Evolutionary conservation across 345 rosid genomes (phyloP).

Genomic region (Gossypium turneri): DNA sequence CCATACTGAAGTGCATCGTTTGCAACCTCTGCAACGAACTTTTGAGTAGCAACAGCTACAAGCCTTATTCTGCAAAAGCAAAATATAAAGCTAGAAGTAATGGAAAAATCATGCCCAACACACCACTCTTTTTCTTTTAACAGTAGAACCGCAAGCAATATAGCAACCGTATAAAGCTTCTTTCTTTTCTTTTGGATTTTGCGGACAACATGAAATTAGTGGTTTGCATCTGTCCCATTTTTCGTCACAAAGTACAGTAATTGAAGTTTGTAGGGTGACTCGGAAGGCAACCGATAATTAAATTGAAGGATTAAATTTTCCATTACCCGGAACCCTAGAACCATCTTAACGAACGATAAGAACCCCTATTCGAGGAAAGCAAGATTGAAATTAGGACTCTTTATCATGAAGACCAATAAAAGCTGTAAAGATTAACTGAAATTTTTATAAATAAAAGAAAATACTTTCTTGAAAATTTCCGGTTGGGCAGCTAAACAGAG

Average conservation of each 20-base stretch:
- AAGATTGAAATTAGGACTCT: background rate
- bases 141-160: background rate
- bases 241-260: background rate
- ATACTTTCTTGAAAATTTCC: background rate
- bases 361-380: background rate
- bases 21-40: slow-evolving; percentile 92
- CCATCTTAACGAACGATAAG: background rate
- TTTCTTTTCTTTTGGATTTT: background rate
- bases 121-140: background rate
- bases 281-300: background rate
- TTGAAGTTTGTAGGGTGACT: background rate
- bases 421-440: background rate
- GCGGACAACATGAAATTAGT: background rate
- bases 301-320: background rate
- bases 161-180: background rate
- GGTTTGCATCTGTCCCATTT: background rate
- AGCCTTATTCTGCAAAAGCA: slow-evolving; percentile 62
- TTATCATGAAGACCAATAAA: background rate
- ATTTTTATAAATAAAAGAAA: no score
- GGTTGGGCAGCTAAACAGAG: slow-evolving; percentile 2
- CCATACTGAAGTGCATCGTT: slow-evolving; percentile 81
- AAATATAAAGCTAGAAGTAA: background rate
- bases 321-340: slow-evolving; percentile 1
- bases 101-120: background rate
- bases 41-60: slow-evolving; percentile 95